Base-by-base conservation (phyloP, 805 yeast species). In the Babjeviella inositovora region DNA sequence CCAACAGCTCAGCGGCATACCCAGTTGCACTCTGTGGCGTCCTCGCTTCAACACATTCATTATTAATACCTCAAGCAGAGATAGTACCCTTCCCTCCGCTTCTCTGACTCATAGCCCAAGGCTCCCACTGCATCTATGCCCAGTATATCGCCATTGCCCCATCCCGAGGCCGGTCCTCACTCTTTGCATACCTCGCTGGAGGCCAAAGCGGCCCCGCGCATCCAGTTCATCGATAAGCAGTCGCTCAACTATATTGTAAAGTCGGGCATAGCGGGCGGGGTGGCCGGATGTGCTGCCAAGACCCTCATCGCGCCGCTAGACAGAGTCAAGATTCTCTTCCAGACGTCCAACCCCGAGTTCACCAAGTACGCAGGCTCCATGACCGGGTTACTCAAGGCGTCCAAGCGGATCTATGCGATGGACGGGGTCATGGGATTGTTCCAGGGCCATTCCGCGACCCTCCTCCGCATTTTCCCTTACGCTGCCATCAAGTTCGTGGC, bases 401-500 rank as follows among this genome's bases (percentile, higher is more conserved):
- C 75, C 0, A 50, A 50, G 17, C 61, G 66, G 27, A 85, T 90
- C 13, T 68, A 68, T 50, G 26, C 35, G 6, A 57, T 52, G 23
- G 90, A 82, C 43, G 97, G 97, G 10, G 22, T 71, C 1, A 31
- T 52, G 20, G 98, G 98, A 2, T 64, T 90, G 25, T 87, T 71
- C 43, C 94, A 87, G 39, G 98, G 98, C 19, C 98, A 90, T 45
- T 80, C 93, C 4, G 95, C 92, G 1, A 90, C 98, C 0, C 52
- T 90, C 23, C 46, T 85, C 20, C 60, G 98, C 31, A 81, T 90
- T 3, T 87, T 90, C 45, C 98, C 98, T 2, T 90, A 90, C 45
- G 96, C 98, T 4, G 94, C 95, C 7, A 79, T 90, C 39, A 90
- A 90, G 45, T 90, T 87, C 46, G 94, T 90, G 9, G 85, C 93